Evolutionary conservation across 306 rosid genomes (phyloP).

Genomic region (Vicia faba): DNA sequence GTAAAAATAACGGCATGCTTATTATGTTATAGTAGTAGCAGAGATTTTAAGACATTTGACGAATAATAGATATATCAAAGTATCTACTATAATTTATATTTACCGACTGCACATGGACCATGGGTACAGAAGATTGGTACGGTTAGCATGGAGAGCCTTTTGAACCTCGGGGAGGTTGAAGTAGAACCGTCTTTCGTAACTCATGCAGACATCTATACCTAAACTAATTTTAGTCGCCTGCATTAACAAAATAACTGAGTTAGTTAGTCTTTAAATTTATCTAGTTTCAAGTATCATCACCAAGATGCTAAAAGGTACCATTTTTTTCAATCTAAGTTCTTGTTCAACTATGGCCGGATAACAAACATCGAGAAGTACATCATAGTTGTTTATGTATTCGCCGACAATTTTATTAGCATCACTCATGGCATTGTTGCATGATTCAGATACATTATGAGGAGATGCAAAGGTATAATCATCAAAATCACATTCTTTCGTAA

Average conservation of each 20-base stretch:
- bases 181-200: conserved; percentile 61
- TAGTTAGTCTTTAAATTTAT: background rate
- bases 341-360: conserved; percentile 82
- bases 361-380: conserved; percentile 83
- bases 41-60: conserved; percentile 12
- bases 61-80: background rate
- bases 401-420: conserved; percentile 64
- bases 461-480: conserved; percentile 55
- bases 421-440: conserved; percentile 56
- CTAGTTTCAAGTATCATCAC: background rate
- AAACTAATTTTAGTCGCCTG: conserved; percentile 83
- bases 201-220: conserved; percentile 90
- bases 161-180: conserved; percentile 88
- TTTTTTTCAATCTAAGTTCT: conserved; percentile 70
- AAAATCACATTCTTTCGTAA: conserved; percentile 69
- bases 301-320: conserved; percentile 48
- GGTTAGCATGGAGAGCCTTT: conserved; percentile 85
- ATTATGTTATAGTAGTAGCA: conserved; percentile 24
- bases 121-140: conserved; percentile 64
- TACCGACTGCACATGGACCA: conserved; percentile 62
- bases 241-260: background rate
- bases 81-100: too few relatives aligned
- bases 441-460: conserved; percentile 58
- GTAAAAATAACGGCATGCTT: too few relatives aligned
- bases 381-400: conserved; percentile 62